phyloP scores from a whole-genome alignment of 768 basidiomycete genomes.

The Holtermannia corniformis region DNA sequence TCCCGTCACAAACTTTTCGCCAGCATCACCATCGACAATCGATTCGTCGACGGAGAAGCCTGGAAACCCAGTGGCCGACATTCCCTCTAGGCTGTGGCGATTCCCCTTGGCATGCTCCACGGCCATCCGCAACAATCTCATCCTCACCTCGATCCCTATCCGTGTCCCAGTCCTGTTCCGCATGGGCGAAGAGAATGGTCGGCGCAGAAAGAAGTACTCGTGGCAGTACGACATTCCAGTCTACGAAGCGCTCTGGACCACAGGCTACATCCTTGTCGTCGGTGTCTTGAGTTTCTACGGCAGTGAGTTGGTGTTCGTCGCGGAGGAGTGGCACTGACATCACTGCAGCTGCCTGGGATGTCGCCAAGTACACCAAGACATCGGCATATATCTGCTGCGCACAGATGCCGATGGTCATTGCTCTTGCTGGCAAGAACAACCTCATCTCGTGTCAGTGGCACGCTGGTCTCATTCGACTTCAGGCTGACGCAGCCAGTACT shows the following conservation, averaged over 20 bases:
- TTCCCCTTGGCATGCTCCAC: not conserved
- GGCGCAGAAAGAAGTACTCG: not conserved
- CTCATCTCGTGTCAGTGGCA: conserved; percentile 46
- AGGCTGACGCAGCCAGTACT: conserved; percentile 39
- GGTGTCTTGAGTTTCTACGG: conserved; percentile 19
- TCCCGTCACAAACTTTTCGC: not conserved
- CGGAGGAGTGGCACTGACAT: not conserved
- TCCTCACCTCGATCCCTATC: not conserved
- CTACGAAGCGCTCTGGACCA: conserved; percentile 15
- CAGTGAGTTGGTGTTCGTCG: conserved; percentile 17
- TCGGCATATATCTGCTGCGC: conserved; percentile 23
- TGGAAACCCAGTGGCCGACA: not conserved
- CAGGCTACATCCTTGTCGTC: conserved; percentile 13
- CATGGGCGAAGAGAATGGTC: not conserved
- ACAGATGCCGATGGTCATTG: conserved; percentile 53
- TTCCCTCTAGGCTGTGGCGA: not conserved
- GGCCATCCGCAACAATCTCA: not conserved
- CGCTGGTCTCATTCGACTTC: not conserved
- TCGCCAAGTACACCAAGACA: conserved; percentile 13
- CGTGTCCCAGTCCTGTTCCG: not conserved
- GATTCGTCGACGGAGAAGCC: not conserved
- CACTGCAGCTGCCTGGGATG: conserved; percentile 18
- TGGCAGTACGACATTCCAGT: conserved; percentile 2
- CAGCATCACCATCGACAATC: not conserved
- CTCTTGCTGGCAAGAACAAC: conserved; percentile 57